Evolutionary conservation across 164 flowering plant genomes (phyloP), one percentile per base, ranked within the genome.

Genomic region (Pachysandra terminalis): DNA sequence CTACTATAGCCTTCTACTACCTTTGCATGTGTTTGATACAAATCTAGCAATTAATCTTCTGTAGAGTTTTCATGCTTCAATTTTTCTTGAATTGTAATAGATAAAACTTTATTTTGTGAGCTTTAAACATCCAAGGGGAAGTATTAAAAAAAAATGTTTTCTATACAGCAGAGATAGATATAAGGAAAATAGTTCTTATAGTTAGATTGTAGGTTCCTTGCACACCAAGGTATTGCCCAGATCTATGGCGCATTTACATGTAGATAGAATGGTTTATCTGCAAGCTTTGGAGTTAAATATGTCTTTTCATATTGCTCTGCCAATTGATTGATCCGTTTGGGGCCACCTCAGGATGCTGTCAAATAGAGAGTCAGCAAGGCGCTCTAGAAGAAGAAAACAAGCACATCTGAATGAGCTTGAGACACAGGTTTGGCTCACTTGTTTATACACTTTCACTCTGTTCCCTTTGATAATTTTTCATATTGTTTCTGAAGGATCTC

Each of bases 301-400:
- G 35, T n/a, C 25, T 71, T 0, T 16, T 53, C 35, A n/a, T 24
- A 8, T 52, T 41, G 37, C 35, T 45, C 22, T 67, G 32, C 24
- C 41, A 19, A 53, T 63, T 48, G 13, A 32, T 48, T 61, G 58
- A 54, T 67, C 63, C 9, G 41, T 40, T 56, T 51, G 35, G 35
- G 70, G 49, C 28, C 59, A 60, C 37, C 41, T 37, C 87, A 95
- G 98, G 75, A 95, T 95, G 97, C 87, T 95, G 59, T 95, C 98
- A 49, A 94, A 94, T 81, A 83, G 97, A 77, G 97, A 94, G 73
- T 91, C 98, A 23, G 97, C 98, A 40, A 84, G 98, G 72, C 90
- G 98, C 25, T 91, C 97, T 35, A 85, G 98, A 74, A 84, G 96
- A 81, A 87, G 98, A 84, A 95, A 91, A 68, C 98, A 95, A 77